These are phyloP conservation scores for Waltergamsia citrina DNA, from an alignment of 2,329 filamentous ascomycete genomes.

Conservation along the genomic window DNA sequence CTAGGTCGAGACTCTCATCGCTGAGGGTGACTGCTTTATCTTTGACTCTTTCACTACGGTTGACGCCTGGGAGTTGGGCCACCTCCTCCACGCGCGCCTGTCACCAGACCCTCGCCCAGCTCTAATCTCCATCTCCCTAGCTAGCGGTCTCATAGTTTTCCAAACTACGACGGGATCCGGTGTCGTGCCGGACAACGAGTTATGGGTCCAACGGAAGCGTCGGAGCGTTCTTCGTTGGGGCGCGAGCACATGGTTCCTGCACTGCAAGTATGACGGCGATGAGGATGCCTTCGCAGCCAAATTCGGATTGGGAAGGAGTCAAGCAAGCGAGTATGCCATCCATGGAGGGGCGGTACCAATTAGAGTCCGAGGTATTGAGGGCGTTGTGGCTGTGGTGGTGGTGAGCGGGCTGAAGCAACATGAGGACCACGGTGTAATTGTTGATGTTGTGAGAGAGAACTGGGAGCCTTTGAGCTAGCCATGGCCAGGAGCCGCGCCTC, in stretches of 20 bases:
- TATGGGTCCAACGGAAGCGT: slow-evolving; percentile 62
- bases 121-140: slow-evolving; percentile 56
- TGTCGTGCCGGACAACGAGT: slow-evolving; percentile 60
- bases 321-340: slow-evolving; percentile 58
- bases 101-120: slow-evolving; percentile 38
- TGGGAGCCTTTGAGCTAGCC: slow-evolving; percentile 19
- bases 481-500: too few species aligned
- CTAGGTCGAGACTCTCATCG: slow-evolving; percentile 18
- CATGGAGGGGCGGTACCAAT: slow-evolving; percentile 72
- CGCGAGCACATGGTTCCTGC: slow-evolving; percentile 60
- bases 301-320: slow-evolving; percentile 49
- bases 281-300: slow-evolving; percentile 56
- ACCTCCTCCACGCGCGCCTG: slow-evolving; percentile 54
- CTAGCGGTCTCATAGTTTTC: slow-evolving; percentile 54
- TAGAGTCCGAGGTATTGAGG: slow-evolving; percentile 63
- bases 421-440: slow-evolving; percentile 68
- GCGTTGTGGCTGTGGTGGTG: slow-evolving; percentile 64
- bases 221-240: slow-evolving; percentile 65
- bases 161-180: slow-evolving; percentile 59
- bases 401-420: slow-evolving; percentile 69
- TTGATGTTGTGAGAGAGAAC: slow-evolving; percentile 54
- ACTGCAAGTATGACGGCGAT: slow-evolving; percentile 55
- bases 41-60: slow-evolving; percentile 48
- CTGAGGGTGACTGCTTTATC: slow-evolving; percentile 31
- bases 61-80: slow-evolving; percentile 57